Base-by-base conservation (phyloP, 345 rosid species). In the Crucihimalaya himalaica region DNA sequence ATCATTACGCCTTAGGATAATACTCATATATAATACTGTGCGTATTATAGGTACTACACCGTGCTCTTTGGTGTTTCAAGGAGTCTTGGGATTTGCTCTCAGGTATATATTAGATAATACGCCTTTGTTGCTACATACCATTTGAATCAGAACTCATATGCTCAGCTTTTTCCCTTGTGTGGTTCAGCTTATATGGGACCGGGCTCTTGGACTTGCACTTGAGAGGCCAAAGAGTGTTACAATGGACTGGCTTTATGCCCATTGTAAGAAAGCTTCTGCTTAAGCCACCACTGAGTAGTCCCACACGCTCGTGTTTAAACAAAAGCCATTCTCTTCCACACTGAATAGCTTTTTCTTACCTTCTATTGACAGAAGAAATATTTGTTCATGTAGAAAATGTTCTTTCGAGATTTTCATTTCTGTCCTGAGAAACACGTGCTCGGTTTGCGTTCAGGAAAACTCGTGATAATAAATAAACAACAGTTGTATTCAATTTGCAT, bases 161-260 rank as follows among this genome's bases (percentile, higher is more conserved):
- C 28, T 53, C 0, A 1, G 6, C 21, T 2, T 59, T 16, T 8
- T 64, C 21, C 15, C 21, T 39, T 57, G 40, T 57, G 72, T 28
- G 80, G 52, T 86, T 67, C 89, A 95, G 99, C 77, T 90, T 56
- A 84, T 92, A 83, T 89, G 98, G 99, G 99, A 95, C 83, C 82
- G 97, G 73, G 98, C 99, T 35, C 91, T 94, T 21, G 97, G 98
- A 21, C 75, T 94, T 64, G 86, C 99, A 3, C 92, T 95, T 0
- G 97, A 95, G 87, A 89, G 99, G 86, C 99, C 98, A 10, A 95
- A 95, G 70, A 95, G 98, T 86, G 96, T 95, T 20, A 92, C 98
- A 0, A 89, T 92, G 92, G 97, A 90, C 29, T 90, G 92, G 97
- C 93, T 95, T 23, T 97, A 92, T 48, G 87, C 83, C 69, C 55